phyloP scores from a whole-genome alignment of 805 yeast species.

The Yamadazyma olivae region DNA sequence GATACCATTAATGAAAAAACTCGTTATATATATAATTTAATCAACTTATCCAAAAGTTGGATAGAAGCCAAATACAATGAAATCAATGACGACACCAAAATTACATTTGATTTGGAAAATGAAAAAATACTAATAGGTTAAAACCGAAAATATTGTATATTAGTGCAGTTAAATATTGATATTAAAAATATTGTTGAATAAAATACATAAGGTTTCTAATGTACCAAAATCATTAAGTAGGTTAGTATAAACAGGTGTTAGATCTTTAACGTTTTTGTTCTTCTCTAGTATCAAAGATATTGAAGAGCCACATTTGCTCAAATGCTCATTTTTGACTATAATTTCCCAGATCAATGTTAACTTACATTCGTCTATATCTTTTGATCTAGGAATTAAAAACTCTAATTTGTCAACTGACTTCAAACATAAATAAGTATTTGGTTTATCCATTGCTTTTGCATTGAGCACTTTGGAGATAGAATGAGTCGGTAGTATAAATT shows the following conservation, averaged over 20 bases:
- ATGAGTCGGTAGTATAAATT: conserved; percentile 16
- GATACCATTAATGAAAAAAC: conserved; percentile 30
- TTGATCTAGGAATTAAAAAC: conserved; percentile 12
- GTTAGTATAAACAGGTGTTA: conserved; percentile 14
- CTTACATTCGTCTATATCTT: conserved; percentile 3
- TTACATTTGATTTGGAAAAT: conserved; percentile 26
- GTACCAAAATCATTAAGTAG: conserved; percentile 25
- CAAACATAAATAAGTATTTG: conserved; percentile 15
- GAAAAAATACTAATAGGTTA: conserved; percentile 14
- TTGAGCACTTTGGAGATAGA: background rate
- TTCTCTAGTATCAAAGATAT: conserved; percentile 7
- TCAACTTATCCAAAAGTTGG: conserved; percentile 6
- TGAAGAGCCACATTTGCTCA: conserved; percentile 22
- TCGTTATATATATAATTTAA: conserved; percentile 13
- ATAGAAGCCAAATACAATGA: conserved; percentile 7
- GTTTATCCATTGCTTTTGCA: conserved; percentile 10
- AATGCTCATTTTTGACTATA: conserved; percentile 15
- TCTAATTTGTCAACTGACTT: conserved; percentile 19
- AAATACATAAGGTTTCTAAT: conserved; percentile 18
- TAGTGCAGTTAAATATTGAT: conserved; percentile 3
- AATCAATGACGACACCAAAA: background rate
- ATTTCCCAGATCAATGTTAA: conserved; percentile 23
- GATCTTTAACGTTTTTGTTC: conserved; percentile 3
- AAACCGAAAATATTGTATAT: too few relatives aligned
- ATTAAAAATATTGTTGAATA: conserved; percentile 20